Evolutionary conservation across 129 eudicot genomes (phyloP).

Genomic region (Tanacetum coccineum): DNA sequence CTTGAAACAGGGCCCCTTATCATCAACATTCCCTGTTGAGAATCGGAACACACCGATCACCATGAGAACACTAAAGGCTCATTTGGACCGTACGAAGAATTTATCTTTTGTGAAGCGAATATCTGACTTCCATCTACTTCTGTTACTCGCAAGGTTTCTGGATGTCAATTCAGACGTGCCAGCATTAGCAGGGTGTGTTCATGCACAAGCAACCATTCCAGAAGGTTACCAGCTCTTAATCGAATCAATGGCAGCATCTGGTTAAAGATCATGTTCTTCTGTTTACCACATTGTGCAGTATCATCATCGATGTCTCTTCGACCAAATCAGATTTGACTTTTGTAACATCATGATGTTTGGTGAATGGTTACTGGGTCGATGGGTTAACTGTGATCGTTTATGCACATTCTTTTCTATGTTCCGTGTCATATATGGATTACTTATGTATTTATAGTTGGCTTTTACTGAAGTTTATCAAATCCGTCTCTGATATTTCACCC

Average conservation of each 20-base stretch:
- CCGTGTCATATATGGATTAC: neutral
- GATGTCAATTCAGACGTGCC: constrained; percentile 85
- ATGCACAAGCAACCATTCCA: constrained; percentile 54
- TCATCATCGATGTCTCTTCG: constrained; percentile 5
- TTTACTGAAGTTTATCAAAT: constrained; percentile 1
- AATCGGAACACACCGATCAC: constrained; percentile 58
- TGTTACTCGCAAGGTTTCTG: constrained; percentile 59
- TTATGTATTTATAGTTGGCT: constrained; percentile 24
- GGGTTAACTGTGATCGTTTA: constrained; percentile 9
- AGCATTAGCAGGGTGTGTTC: constrained; percentile 73
- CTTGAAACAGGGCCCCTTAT: constrained; percentile 84
- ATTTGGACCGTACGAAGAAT: constrained; percentile 66
- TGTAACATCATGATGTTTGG: neutral
- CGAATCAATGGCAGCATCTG: constrained; percentile 85
- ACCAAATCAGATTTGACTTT: neutral
- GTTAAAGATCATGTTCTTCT: constrained; percentile 17
- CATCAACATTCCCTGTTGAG: constrained; percentile 84
- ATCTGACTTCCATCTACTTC: constrained; percentile 84
- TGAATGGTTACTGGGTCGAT: constrained; percentile 4
- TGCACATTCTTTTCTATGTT: constrained; percentile 35
- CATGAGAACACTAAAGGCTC: constrained; percentile 64
- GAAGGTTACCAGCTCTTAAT: constrained; percentile 91
- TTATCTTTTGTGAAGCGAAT: constrained; percentile 75
- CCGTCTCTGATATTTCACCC: neutral
- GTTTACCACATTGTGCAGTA: constrained; percentile 20